Conservation (phyloP, 208 protist genomes). For the Crithidia bombi region DNA sequence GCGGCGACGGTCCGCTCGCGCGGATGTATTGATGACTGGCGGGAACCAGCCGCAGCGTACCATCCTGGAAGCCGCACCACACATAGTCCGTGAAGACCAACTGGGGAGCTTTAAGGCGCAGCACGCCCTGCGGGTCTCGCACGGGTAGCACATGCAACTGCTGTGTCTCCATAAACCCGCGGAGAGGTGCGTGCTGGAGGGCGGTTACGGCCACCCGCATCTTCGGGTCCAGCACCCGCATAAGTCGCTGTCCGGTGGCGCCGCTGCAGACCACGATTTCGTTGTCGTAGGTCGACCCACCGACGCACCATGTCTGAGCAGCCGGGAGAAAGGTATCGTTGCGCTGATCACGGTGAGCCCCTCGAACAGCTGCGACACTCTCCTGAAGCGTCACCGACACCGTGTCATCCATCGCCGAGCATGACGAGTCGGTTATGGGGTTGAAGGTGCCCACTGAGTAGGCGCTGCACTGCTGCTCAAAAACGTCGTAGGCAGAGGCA, state of each 20-base stretch:
- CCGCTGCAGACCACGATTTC: conserved; percentile 61
- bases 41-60: conserved; percentile 79
- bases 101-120: conserved; percentile 56
- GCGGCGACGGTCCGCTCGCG: conserved; percentile 50
- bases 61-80: conserved; percentile 88
- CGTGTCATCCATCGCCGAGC: conserved; percentile 11
- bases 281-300: conserved; percentile 51
- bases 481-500: conserved; percentile 24
- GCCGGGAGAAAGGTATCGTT: conserved; percentile 35
- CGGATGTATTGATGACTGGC: conserved; percentile 55
- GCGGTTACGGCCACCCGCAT: conserved; percentile 61
- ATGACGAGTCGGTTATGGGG: not conserved
- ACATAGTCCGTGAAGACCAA: conserved; percentile 88
- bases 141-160: conserved; percentile 71
- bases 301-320: conserved; percentile 61
- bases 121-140: conserved; percentile 56
- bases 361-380: not conserved
- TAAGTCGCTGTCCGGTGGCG: conserved; percentile 48
- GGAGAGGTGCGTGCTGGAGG: conserved; percentile 82
- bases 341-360: conserved; percentile 27
- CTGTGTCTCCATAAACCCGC: conserved; percentile 67
- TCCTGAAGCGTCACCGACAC: conserved; percentile 17
- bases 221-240: conserved; percentile 75
- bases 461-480: conserved; percentile 23
- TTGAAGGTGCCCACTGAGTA: not conserved